Conservation (phyloP, 2,329 filamentous ascomycete species). For the Ophiosphaerella narmari region DNA sequence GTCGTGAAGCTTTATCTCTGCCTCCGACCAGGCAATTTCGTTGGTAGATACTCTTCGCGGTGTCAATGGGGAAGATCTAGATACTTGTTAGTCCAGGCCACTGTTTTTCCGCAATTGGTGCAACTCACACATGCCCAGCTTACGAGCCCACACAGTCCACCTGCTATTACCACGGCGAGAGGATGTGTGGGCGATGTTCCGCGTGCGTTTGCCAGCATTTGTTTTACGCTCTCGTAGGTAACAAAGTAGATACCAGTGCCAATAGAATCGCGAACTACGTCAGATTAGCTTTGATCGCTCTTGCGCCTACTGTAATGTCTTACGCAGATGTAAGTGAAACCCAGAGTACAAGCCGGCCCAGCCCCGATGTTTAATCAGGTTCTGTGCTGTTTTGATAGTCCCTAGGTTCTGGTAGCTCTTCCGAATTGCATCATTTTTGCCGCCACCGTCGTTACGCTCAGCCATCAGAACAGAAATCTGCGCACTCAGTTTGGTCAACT, state of each 20-base stretch:
- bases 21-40: conserved; percentile 75
- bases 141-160: conserved; percentile 79
- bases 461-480: conserved; percentile 82
- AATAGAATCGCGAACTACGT: conserved; percentile 75
- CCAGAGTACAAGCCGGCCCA: conserved; percentile 77
- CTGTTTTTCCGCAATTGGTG: background rate
- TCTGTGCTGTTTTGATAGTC: conserved; percentile 74
- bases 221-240: conserved; percentile 86
- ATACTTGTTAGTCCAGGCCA: conserved; percentile 7
- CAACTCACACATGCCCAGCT: conserved; percentile 77
- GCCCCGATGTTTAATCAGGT: conserved; percentile 76
- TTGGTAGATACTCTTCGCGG: conserved; percentile 84
- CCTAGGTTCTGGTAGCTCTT: conserved; percentile 77
- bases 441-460: conserved; percentile 57
- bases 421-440: conserved; percentile 43
- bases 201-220: conserved; percentile 75
- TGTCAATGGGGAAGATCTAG: conserved; percentile 69
- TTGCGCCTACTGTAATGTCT: conserved; percentile 35
- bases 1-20: conserved; percentile 59
- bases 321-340: conserved; percentile 77
- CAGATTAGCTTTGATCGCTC: conserved; percentile 16
- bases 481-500: conserved; percentile 86
- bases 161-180: conserved; percentile 76
- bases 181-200: conserved; percentile 77
- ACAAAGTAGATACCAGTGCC: conserved; percentile 87